phyloP scores from a whole-genome alignment of 176 grass and related monocot species.

The Luzula sylvatica region DNA sequence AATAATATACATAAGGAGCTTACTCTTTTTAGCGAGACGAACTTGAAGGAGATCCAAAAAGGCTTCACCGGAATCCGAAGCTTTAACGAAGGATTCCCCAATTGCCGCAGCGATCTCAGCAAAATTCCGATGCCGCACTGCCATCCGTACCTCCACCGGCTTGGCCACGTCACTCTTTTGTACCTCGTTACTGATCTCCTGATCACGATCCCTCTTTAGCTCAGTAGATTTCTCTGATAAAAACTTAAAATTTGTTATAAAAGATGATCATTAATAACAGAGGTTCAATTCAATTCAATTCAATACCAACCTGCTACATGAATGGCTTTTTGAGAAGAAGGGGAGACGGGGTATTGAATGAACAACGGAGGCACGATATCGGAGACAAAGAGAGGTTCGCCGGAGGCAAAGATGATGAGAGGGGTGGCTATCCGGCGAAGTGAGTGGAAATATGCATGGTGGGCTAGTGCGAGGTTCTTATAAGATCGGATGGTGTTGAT shows the following conservation, averaged over 20 bases:
- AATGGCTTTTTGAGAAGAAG: constrained; percentile 16
- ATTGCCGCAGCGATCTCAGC: constrained; percentile 63
- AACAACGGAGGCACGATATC: constrained; percentile 51
- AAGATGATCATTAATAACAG: too few species aligned
- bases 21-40: constrained; percentile 24
- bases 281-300: too few species aligned
- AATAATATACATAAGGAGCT: not conserved
- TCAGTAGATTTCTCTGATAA: not conserved
- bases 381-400: constrained; percentile 66
- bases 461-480: constrained; percentile 49
- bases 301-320: constrained; percentile 9
- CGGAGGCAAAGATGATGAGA: constrained; percentile 59
- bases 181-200: too few species aligned
- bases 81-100: constrained; percentile 60
- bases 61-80: constrained; percentile 32
- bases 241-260: too few species aligned
- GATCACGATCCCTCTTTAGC: not conserved
- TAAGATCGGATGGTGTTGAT: constrained; percentile 34
- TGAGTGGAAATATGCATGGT: constrained; percentile 59
- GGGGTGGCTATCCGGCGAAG: constrained; percentile 43
- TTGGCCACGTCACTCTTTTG: too few species aligned
- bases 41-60: constrained; percentile 44
- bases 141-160: constrained; percentile 30
- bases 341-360: constrained; percentile 28
- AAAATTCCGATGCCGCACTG: constrained; percentile 54